Base-by-base conservation (phyloP, 1,284 basidiomycete species). In the Austropuccinia psidii region DNA sequence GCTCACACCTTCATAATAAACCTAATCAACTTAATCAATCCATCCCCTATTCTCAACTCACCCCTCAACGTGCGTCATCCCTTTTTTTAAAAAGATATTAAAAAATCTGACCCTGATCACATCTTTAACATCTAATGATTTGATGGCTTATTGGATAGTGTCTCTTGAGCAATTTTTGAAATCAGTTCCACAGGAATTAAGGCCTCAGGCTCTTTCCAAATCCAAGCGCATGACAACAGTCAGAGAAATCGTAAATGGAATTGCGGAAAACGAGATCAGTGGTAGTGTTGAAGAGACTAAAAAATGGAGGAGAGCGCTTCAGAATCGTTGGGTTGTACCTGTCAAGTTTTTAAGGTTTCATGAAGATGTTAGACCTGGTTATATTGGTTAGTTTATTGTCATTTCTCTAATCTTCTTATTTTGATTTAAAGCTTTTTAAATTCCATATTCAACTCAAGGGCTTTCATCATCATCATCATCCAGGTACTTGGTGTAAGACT, bases 401-500 rank as follows among this genome's bases (percentile, higher is more conserved):
- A n/a, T 64, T 33, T 64, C 21, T 31, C 29, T 6, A 17, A 37
- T 15, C 39, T 55, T n/a, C 17, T 65, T 50, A 24, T 65, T 11
- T n/a, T 11, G 45, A n/a, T 45, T 11, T 11, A 45, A 45, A 37
- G 33, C 11, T 11, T 13, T n/a, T 7, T 11, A 6, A 4, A 41
- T 17, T 21, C 29, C 2, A 41, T 21, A 35, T 21, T 41, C 45
- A 27, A 41, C 17, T 67, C 13, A 45, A 43, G 13, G 21, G 9
- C 8, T 21, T 39, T 21, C 15, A 21, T n/a, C 39, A 6, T 64
- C 27, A 15, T 27, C 39, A 37, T 24, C 35, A 35, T 21, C 50
- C 74, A 82, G 81, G 82, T 31, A 93, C 91, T 19, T 93, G 89
- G 88, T 91, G 90, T 11, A 87, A 88, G 62, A 85, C 83, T 74